Percentiles rank a stretch among this genome's conserved stretches.
phyloP scores from a whole-genome alignment of 31 red algal genomes.

The Porphyra umbilicalis region DNA sequence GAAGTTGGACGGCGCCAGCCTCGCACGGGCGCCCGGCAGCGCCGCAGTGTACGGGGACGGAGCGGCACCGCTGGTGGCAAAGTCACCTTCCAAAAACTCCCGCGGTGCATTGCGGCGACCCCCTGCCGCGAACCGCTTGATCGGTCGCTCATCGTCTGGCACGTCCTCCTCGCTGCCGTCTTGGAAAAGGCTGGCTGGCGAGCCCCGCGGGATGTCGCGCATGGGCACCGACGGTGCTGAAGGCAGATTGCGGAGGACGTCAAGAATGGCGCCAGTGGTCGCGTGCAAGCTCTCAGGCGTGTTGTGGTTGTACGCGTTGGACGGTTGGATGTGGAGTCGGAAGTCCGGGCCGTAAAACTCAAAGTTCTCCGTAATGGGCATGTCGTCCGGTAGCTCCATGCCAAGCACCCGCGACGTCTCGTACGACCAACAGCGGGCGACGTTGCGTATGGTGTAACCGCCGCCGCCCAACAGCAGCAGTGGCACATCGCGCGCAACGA shows the following conservation, averaged over 20 bases:
- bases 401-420: constrained; percentile 77
- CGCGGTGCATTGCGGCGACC: neutral
- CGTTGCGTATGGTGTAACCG: constrained; percentile 94
- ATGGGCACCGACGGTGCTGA: constrained; percentile 39
- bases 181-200: constrained; percentile 5
- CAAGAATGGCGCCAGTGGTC: constrained; percentile 60
- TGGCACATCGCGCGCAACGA: constrained; percentile 60
- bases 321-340: constrained; percentile 75
- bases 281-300: constrained; percentile 57
- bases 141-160: constrained; percentile 13
- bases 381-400: constrained; percentile 51
- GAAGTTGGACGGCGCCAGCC: neutral
- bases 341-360: constrained; percentile 97
- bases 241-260: constrained; percentile 57
- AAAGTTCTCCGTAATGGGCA: constrained; percentile 90
- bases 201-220: constrained; percentile 19
- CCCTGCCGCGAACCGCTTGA: neutral
- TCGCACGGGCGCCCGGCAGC: neutral
- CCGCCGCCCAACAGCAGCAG: constrained; percentile 87
- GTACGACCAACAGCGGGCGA: constrained; percentile 94
- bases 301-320: constrained; percentile 97
- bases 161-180: neutral
- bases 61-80: neutral
- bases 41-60: neutral
- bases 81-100: neutral